phyloP scores from a whole-genome alignment of 2,329 filamentous ascomycete species.

The Venturia pyrina region DNA sequence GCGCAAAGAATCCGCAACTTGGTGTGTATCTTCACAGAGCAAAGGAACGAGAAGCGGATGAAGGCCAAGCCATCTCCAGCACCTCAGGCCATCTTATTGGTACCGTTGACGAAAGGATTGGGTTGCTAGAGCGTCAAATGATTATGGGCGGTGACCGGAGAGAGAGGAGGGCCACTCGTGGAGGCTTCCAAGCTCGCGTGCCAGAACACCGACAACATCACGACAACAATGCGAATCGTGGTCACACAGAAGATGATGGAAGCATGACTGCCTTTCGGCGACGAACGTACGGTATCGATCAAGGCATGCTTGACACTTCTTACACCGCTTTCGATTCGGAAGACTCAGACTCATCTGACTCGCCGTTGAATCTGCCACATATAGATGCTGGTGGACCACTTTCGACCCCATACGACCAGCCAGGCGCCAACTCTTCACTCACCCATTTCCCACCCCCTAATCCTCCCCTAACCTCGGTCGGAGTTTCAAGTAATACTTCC shows the following conservation, averaged over 20 bases:
- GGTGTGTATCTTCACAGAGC: constrained; percentile 50
- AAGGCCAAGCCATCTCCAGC: constrained; percentile 26
- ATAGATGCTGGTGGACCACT: neutral
- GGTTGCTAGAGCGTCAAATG: constrained; percentile 44
- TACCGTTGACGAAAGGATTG: constrained; percentile 44
- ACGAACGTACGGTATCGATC: constrained; percentile 4
- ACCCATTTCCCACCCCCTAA: constrained; percentile 11
- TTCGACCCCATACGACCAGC: neutral
- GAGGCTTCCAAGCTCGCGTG: neutral
- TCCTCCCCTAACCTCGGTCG: constrained; percentile 15
- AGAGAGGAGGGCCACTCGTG: neutral
- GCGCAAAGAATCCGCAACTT: constrained; percentile 45
- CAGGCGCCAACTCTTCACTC: neutral
- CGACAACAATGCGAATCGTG: constrained; percentile 25
- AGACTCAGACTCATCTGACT: neutral
- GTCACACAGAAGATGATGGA: constrained; percentile 33
- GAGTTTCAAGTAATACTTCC: neutral
- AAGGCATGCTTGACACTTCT: constrained; percentile 8
- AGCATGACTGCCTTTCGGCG: constrained; percentile 3
- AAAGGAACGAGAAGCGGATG: constrained; percentile 39
- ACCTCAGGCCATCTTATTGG: constrained; percentile 22
- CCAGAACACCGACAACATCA: constrained; percentile 14
- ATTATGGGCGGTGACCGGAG: constrained; percentile 24
- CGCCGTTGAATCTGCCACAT: neutral
- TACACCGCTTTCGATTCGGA: constrained; percentile 9